Evolutionary conservation across 768 basidiomycete species (phyloP).

Genomic region (Astraeus odoratus): DNA sequence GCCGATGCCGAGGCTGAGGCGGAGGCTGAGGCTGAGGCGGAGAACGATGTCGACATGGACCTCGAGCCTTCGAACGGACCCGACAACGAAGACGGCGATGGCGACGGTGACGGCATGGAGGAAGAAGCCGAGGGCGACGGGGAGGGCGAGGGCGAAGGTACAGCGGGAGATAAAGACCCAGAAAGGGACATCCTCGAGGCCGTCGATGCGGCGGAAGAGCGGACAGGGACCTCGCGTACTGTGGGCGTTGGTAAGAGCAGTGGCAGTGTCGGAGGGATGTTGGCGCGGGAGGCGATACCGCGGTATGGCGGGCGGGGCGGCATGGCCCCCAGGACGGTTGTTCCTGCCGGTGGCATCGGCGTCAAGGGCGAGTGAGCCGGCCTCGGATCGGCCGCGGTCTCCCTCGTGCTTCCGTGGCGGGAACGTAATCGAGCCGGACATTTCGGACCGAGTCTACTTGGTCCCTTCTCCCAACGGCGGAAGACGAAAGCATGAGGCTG

Average conservation of each 20-base stretch:
- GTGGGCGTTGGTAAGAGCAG: slow-evolving; percentile 21
- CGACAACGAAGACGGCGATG: slow-evolving; percentile 34
- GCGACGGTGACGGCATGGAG: slow-evolving; percentile 25
- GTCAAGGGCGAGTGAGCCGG: neutral
- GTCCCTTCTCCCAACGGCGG: too few species aligned
- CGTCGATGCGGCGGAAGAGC: slow-evolving; percentile 43
- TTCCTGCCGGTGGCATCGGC: neutral
- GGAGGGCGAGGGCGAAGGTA: slow-evolving; percentile 29
- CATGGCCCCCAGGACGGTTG: neutral
- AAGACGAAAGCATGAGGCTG: too few species aligned
- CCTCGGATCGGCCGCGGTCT: neutral
- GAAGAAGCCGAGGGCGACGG: slow-evolving; percentile 32
- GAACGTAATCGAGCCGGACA: too few species aligned
- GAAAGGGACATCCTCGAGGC: slow-evolving; percentile 47
- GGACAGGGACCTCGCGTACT: slow-evolving; percentile 26
- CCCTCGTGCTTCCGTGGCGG: neutral
- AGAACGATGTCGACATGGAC: slow-evolving; percentile 16
- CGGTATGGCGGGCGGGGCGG: neutral
- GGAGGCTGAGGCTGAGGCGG: slow-evolving; percentile 29
- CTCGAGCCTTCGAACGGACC: slow-evolving; percentile 28
- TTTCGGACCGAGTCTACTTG: too few species aligned
- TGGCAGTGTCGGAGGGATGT: slow-evolving; percentile 8
- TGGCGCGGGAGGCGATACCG: neutral
- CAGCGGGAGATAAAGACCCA: slow-evolving; percentile 27
- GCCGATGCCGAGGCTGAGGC: slow-evolving; percentile 19